Evolutionary conservation across 2,329 filamentous ascomycete genomes (phyloP).

Genomic region (Lachnellula willkommii): DNA sequence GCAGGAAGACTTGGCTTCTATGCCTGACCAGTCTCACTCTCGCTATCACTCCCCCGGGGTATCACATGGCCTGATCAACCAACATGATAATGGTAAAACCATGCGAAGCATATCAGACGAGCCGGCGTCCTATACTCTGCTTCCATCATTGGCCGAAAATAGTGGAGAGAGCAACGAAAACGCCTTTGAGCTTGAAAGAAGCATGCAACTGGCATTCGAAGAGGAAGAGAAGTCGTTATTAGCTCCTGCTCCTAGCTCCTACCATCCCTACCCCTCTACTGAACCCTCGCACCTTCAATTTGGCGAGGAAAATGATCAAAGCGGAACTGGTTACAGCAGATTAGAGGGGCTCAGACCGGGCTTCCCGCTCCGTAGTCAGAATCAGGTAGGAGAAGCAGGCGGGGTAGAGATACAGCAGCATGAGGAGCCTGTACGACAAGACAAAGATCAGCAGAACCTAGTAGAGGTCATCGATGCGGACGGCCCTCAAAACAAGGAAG

Average conservation of each 20-base stretch:
- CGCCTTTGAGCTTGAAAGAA: constrained; percentile 16
- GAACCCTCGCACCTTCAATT: too few relatives aligned
- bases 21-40: constrained; percentile 1
- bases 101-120: constrained; percentile 13
- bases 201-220: too few relatives aligned
- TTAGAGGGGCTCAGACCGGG: background rate
- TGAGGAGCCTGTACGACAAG: constrained; percentile 3
- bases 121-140: constrained; percentile 10
- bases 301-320: background rate
- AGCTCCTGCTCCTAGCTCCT: too few relatives aligned
- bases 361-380: background rate
- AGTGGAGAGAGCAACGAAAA: constrained; percentile 15
- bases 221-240: too few relatives aligned
- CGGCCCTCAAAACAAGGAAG: constrained; percentile 13
- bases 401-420: constrained; percentile 10
- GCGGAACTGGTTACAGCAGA: constrained; percentile 13
- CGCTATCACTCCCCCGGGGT: background rate
- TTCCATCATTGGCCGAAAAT: constrained; percentile 14
- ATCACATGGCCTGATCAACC: constrained; percentile 8
- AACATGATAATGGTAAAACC: constrained; percentile 13
- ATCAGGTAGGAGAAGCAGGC: constrained; percentile 6
- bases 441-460: constrained; percentile 13
- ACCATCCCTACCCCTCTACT: too few relatives aligned
- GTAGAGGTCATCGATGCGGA: constrained; percentile 8
- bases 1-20: constrained; percentile 15